These are phyloP conservation scores for Fusarium paranaense DNA, from an alignment of 2,329 filamentous ascomycete genomes.

Conservation along the genomic window DNA sequence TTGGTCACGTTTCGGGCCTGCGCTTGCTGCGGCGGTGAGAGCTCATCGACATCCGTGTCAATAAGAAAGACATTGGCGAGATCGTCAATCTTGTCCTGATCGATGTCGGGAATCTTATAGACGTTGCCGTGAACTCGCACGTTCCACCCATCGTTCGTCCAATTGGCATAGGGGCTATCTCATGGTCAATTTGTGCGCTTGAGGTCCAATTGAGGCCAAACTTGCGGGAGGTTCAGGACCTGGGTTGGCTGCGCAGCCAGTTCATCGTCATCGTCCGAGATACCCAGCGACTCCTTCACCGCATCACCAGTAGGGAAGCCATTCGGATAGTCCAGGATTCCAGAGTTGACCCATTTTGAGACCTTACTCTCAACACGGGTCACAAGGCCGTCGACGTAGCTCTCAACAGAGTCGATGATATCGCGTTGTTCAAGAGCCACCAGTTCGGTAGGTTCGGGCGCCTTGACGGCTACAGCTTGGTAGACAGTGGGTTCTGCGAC, in stretches of 20 bases:
- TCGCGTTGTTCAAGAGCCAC: constrained; percentile 46
- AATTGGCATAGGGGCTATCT: constrained; percentile 75
- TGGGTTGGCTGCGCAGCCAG: constrained; percentile 74
- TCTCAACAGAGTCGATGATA: constrained; percentile 57
- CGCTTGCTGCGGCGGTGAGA: constrained; percentile 68
- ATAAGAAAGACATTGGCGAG: constrained; percentile 79
- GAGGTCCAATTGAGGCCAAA: too few relatives aligned
- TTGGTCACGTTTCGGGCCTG: constrained; percentile 80
- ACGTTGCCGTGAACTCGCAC: constrained; percentile 82
- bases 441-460: constrained; percentile 41
- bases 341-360: constrained; percentile 71
- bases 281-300: constrained; percentile 71
- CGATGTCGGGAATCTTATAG: constrained; percentile 81
- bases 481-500: constrained; percentile 36
- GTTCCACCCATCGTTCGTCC: constrained; percentile 82
- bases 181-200: neutral
- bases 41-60: constrained; percentile 68
- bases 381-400: constrained; percentile 63
- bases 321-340: constrained; percentile 76
- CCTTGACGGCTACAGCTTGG: constrained; percentile 21
- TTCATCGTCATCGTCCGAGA: constrained; percentile 67
- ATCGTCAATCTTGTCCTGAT: constrained; percentile 71
- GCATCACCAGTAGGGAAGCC: constrained; percentile 71
- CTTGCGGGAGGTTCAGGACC: constrained; percentile 74
- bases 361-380: constrained; percentile 65